phyloP scores from a whole-genome alignment of 139 green algal genomes.

The Nannochloris sp. region DNA sequence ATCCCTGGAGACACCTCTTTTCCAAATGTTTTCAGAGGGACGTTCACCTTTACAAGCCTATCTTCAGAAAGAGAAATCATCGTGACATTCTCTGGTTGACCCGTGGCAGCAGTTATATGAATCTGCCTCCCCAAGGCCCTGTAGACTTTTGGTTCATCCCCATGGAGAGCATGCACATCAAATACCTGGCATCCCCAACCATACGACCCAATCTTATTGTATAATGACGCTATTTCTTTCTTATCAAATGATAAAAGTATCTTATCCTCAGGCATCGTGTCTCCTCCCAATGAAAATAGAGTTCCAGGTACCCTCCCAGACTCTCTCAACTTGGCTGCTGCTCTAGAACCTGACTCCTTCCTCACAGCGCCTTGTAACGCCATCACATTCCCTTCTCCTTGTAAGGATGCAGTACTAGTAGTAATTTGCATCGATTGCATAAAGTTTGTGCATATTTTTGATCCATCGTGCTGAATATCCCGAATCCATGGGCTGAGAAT shows the following conservation, averaged over 20 bases:
- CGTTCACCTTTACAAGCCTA: conserved; percentile 21
- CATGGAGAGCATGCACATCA: conserved; percentile 11
- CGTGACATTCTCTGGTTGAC: conserved; percentile 42
- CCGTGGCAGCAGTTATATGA: conserved; percentile 33
- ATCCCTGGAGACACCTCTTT: conserved; percentile 35
- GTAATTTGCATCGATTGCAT: neutral
- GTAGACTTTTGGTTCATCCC: neutral
- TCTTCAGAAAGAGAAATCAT: conserved; percentile 38
- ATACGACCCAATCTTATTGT: conserved; percentile 18
- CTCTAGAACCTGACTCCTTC: neutral
- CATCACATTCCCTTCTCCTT: neutral
- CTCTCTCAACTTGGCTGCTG: conserved; percentile 8
- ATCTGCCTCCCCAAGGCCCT: conserved; percentile 29
- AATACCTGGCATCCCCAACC: conserved; percentile 24
- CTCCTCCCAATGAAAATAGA: conserved; percentile 23
- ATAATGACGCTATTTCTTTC: conserved; percentile 4
- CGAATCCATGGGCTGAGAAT: too few species aligned
- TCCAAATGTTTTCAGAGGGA: conserved; percentile 35
- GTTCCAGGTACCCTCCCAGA: conserved; percentile 19
- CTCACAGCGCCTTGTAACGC: neutral
- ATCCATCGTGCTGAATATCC: conserved; percentile 2
- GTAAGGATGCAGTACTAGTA: neutral
- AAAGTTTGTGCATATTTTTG: conserved; percentile 18
- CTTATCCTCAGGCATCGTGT: neutral
- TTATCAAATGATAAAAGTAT: conserved; percentile 25